Conservation (phyloP, 352 stramenopile species). For the Phytopythium cucurbitacearum region DNA sequence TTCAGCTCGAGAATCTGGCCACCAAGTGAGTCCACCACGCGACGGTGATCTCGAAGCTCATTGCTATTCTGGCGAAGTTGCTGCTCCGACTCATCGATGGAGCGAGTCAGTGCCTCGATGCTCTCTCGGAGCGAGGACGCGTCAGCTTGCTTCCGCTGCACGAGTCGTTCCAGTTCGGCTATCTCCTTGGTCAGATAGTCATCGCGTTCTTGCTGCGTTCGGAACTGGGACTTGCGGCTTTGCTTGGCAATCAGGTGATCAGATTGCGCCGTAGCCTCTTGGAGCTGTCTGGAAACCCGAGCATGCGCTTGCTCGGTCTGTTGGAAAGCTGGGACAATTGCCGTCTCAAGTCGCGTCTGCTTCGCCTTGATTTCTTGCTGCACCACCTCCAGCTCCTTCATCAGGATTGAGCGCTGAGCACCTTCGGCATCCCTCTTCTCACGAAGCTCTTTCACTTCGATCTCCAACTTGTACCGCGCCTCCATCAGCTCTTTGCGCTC, state of each 20-base stretch:
- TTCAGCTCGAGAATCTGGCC: constrained; percentile 64
- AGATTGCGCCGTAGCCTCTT: constrained; percentile 51
- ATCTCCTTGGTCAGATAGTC: constrained; percentile 72
- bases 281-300: constrained; percentile 69
- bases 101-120: constrained; percentile 36
- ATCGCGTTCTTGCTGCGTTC: constrained; percentile 91
- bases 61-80: constrained; percentile 38
- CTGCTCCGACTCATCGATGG: constrained; percentile 39
- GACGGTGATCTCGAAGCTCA: constrained; percentile 51
- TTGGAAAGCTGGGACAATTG: constrained; percentile 51
- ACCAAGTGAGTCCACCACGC: constrained; percentile 45
- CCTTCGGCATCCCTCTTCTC: constrained; percentile 48
- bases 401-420: constrained; percentile 32
- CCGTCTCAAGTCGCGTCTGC: constrained; percentile 37
- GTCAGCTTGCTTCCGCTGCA: constrained; percentile 57
- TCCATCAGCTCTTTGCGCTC: constrained; percentile 82
- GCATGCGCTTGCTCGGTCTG: constrained; percentile 71
- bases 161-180: constrained; percentile 54
- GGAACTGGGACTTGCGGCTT: constrained; percentile 94
- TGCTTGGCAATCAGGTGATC: constrained; percentile 96
- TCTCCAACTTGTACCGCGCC: constrained; percentile 69
- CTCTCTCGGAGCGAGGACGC: constrained; percentile 29
- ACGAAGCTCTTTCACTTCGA: constrained; percentile 75
- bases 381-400: constrained; percentile 52
- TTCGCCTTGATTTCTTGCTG: constrained; percentile 51